Base-by-base conservation (phyloP, 2,329 filamentous ascomycete species). In the Achaetomium macrosporum region DNA sequence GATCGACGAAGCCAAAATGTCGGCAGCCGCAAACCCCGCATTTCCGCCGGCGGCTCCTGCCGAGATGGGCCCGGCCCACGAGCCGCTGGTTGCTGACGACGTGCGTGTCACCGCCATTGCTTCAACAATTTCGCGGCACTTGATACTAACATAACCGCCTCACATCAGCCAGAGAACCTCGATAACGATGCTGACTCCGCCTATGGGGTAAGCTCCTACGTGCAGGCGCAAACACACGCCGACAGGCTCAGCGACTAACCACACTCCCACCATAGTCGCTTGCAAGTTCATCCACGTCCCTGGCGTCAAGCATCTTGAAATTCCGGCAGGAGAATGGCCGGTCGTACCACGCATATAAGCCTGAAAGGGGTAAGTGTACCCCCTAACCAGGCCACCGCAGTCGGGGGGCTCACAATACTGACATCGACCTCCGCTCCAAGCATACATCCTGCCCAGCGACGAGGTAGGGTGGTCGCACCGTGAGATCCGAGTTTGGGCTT, bases 401-500 rank as follows among this genome's bases (percentile, higher is more conserved):
- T 30, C 10, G 5, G 15, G 19, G 13, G 2, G 13, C 15, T 30
- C 15, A 39, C 16, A 5, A 35, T 31, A 13, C 40, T 47, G 30
- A 47, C 16, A 17, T 39, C 3, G 25, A 25, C 25, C 25, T 25
- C 25, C 25, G 4, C 7, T 7, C 4, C 4, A 25, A 40, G 44
- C 15, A 13, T 57, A 57, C 31, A 51, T 57, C 36, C 16, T 57
- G 35, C 55, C 55, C 5, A 57, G 48, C n/a, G 55, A 57, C 25
- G 51, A 57, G 29, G 47, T 49, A 29, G 30, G 30, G n/a, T 25
- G 25, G 25, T 25, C 25, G 4, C 25, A 25, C 25, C 4, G 25
- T 25, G 25, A 25, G 25, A 25, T 25, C 25, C 25, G 25, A 7
- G 7, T 25, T 25, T 25, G 25, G 25, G 25, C 25, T 25, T 25